Evolutionary conservation across 805 yeast species (phyloP).

Genomic region (baker's yeast (Saccharomyces cerevisiae)): DNA sequence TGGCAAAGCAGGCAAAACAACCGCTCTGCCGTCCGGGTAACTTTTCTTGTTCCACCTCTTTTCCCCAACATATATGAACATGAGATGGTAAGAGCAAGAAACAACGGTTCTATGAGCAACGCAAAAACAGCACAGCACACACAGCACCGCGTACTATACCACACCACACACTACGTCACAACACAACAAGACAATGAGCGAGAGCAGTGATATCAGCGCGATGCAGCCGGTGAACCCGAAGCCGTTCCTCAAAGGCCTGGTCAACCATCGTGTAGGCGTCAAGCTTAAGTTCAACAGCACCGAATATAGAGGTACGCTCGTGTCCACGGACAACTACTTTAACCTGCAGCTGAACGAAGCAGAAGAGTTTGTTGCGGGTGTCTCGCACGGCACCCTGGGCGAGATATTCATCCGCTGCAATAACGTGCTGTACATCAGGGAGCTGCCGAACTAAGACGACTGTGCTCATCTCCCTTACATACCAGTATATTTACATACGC

Average conservation of each 20-base stretch:
- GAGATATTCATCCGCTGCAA: slow-evolving; percentile 86
- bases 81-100: background rate
- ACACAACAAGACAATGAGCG: background rate
- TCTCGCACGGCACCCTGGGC: slow-evolving; percentile 47
- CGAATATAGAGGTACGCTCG: slow-evolving; percentile 71
- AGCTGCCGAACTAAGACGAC: background rate
- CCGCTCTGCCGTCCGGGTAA: too few relatives aligned
- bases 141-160: background rate
- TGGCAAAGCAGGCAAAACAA: too few relatives aligned
- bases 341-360: slow-evolving; percentile 68
- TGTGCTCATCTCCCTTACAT: background rate
- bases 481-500: background rate
- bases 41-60: background rate
- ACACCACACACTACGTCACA: background rate
- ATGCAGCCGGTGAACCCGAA: slow-evolving; percentile 67
- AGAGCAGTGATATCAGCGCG: background rate
- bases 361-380: slow-evolving; percentile 42
- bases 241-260: slow-evolving; percentile 74
- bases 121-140: background rate
- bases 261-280: slow-evolving; percentile 64
- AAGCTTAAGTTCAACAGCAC: slow-evolving; percentile 85
- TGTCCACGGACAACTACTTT: slow-evolving; percentile 87
- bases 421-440: slow-evolving; percentile 59
- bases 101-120: background rate
- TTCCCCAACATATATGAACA: background rate